Evolutionary conservation across 2,329 filamentous ascomycete genomes (phyloP), one percentile per base, ranked within the genome.

Genomic region (Arthrobotrys sinensis): DNA sequence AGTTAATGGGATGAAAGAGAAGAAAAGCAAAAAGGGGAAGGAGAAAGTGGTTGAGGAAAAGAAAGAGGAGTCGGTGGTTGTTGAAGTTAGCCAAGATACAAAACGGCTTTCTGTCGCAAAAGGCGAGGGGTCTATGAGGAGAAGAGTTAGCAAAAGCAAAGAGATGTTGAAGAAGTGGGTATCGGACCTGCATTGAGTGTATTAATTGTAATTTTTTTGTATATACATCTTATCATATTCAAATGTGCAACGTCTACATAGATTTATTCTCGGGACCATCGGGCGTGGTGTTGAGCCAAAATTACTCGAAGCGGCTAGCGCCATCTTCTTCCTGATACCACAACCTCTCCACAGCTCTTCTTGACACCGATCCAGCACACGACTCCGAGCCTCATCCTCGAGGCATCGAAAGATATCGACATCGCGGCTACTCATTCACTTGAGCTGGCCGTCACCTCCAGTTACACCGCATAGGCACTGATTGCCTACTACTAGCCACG

Each of bases 361-460:
- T 1, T 6, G 28, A 28, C 19, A 50, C 28, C 24, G 12, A 12
- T 12, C 34, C 46, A 28, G 32, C 36, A 32, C 46, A 24, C 46
- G 36, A 67, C 64, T 38, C 12, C 14, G 40, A 40, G 55, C 55
- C 55, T 60, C 67, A 70, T 63, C 34, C 14, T 36, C 28, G 28
- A 40, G 45, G 43, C 34, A 48, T 77, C 57, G 57, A 28, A 34
- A 50, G 60, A 55, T n/a, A 60, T 62, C 50, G 34, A 76, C 36
- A 43, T 45, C 55, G 48, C 45, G 52, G 67, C 67, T 72, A 64
- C 75, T 72, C 67, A 78, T 72, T 78, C 63, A 28, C 62, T 78
- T 72, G 75, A 78, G 53, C 73, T 77, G 66, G 73, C 63, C 19
- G 10, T 46, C 40, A 16, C 19, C 40, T 67, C 28, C 19, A 21